These are phyloP conservation scores for Chaetoceros muelleri DNA, from an alignment of 108 stramenopile species.

Conservation along the genomic window DNA sequence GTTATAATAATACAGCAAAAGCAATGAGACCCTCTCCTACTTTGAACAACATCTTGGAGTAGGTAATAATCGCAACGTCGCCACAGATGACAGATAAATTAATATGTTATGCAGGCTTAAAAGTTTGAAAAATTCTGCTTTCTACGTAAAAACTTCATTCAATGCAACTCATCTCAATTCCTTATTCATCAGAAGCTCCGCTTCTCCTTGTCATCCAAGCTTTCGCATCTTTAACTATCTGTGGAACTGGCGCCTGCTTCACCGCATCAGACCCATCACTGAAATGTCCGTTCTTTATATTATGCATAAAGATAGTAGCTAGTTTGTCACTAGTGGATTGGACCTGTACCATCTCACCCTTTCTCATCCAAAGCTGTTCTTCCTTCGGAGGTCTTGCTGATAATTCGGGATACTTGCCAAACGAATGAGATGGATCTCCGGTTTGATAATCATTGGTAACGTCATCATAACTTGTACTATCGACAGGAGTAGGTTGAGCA, in stretches of 20 bases:
- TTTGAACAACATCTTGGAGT: slow-evolving; percentile 55
- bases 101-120: too few relatives aligned
- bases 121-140: too few relatives aligned
- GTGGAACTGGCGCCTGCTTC: slow-evolving; percentile 29
- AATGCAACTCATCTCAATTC: too few relatives aligned
- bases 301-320: slow-evolving; percentile 18
- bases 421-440: too few relatives aligned
- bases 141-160: too few relatives aligned
- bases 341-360: slow-evolving; percentile 30
- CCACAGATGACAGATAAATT: too few relatives aligned
- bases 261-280: slow-evolving; percentile 34
- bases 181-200: too few relatives aligned
- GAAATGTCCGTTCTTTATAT: slow-evolving; percentile 27
- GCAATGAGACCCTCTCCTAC: slow-evolving; percentile 84
- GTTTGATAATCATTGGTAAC: slow-evolving; percentile 6
- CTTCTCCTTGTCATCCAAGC: too few relatives aligned
- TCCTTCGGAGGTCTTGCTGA: slow-evolving; percentile 70
- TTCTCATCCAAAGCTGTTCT: slow-evolving; percentile 69
- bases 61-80: too few relatives aligned
- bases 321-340: slow-evolving; percentile 12
- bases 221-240: slow-evolving; percentile 21
- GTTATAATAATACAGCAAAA: slow-evolving; percentile 46
- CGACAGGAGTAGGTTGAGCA: not conserved
- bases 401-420: too few relatives aligned
- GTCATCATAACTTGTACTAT: too few relatives aligned